A percentile compares a stretch with the other conserved stretches of the same genome.
Evolutionary conservation across 345 rosid species (phyloP).

Genomic region (Sonneratia caseolaris): DNA sequence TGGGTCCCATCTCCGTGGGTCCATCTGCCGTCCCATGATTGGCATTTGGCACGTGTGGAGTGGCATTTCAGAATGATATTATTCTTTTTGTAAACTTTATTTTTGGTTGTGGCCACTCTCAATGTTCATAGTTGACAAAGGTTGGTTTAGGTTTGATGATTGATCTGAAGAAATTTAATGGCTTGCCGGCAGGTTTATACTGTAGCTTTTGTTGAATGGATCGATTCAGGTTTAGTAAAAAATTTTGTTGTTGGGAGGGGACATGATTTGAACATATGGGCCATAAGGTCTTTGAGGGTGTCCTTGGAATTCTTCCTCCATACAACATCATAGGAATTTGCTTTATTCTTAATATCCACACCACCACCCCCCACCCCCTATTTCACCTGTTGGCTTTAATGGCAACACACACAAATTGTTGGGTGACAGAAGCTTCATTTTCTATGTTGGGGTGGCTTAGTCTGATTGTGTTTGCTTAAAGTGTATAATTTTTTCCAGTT

Average conservation of each 20-base stretch:
- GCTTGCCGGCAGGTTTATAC: constrained; percentile 8
- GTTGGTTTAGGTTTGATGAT: constrained; percentile 8
- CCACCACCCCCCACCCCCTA: neutral
- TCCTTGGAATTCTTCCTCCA: constrained; percentile 3
- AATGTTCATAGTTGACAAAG: constrained; percentile 1
- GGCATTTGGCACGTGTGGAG: constrained; percentile 11
- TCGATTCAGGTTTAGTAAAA: constrained; percentile 19
- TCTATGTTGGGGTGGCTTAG: neutral
- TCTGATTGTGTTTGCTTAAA: neutral
- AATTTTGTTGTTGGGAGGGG: constrained; percentile 13
- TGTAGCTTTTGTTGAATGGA: constrained; percentile 12
- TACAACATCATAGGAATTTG: neutral
- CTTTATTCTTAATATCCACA: neutral
- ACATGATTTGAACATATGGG: constrained; percentile 15
- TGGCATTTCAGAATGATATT: constrained; percentile 7
- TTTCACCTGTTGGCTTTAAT: neutral
- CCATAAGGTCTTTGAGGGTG: constrained; percentile 6
- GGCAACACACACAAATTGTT: neutral
- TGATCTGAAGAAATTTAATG: constrained; percentile 7
- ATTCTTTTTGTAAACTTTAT: neutral
- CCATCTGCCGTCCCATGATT: constrained; percentile 5
- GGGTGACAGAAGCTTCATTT: neutral
- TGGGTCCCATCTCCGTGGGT: neutral
- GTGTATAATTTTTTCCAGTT: neutral
- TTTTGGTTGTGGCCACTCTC: neutral